Base-by-base conservation (phyloP, 2,329 filamentous ascomycete species). In the Hirsutella rhossiliensis region DNA sequence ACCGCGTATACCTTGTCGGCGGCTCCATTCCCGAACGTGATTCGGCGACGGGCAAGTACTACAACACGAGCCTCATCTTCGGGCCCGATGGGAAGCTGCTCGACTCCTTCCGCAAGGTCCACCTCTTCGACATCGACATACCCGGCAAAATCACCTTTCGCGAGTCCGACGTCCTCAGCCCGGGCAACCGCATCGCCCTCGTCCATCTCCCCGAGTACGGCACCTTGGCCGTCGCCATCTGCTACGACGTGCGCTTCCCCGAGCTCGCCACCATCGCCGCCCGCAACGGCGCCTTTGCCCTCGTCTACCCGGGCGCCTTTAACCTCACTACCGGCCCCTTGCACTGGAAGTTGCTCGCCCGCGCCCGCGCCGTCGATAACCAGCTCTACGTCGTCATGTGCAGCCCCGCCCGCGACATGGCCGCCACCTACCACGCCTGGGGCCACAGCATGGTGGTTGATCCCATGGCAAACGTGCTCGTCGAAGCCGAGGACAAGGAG, bases 51-150 rank as follows among this genome's bases (percentile, higher is more conserved):
- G 56, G 52, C 3, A 84, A 85, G 53, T 84, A 89, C 66, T 95
- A 92, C 73, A 98, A 98, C 68, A 97, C 92, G 3, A 83, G 79
- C 27, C 70, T 98, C 40, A 79, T 84, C 8, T 98, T 98, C 64
- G 77, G 73, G 0, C 89, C 88, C 0, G 67, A 73, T 11, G 92
- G 92, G 4, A 62, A 73, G n/a, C 71, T 96, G 41, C 72, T 98
- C n/a, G 87, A 80, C 6, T 86, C 81, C 3, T 89, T 97, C 63
- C 79, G 92, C 54, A 98, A 98, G 68, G 81, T 92, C 38, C 92
- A 98, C 65, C 75, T 98, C 38, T 98, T 98, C 64, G 92, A 97
- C 65, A 98, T 98, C 55, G 83, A 94, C 62, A 97, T 98, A 50
- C 92, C 92, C 1, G 90, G 88, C 49, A 89, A 89, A 68, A 95